Conservation (phyloP, 202 grass and related monocot genomes). For the Brachypodium distachyon region DNA sequence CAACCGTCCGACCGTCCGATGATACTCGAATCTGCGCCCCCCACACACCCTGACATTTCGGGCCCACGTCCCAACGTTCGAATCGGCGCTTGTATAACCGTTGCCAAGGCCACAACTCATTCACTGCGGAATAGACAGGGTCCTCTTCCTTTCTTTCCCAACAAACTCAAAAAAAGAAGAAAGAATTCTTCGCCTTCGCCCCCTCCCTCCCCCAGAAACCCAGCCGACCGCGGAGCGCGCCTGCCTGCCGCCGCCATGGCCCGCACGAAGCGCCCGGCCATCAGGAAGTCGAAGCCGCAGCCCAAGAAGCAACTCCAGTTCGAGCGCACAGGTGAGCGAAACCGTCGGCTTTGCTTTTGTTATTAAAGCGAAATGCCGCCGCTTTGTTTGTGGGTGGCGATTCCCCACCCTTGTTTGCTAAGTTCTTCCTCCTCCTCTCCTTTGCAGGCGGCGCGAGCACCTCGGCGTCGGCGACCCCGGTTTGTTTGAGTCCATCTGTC, state of each 20-base stretch:
- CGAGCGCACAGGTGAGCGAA: slow-evolving; percentile 8
- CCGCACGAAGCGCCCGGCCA: slow-evolving; percentile 52
- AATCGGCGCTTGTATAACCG: no score
- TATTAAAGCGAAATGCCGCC: not conserved
- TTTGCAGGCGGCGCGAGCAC: slow-evolving; percentile 13
- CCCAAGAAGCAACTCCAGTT: slow-evolving; percentile 30
- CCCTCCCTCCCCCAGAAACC: not conserved
- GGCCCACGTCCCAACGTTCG: no score
- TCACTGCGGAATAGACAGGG: no score
- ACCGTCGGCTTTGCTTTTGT: no score
- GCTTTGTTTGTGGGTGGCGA: not conserved
- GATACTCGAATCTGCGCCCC: no score
- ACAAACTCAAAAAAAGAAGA: not conserved
- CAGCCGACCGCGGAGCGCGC: not conserved
- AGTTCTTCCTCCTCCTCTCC: not conserved
- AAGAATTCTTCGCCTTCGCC: not conserved
- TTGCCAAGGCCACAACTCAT: no score
- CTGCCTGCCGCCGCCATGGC: slow-evolving; percentile 37
- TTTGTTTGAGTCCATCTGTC: not conserved
- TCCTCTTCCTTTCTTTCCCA: no score
- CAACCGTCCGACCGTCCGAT: no score
- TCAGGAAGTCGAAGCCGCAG: not conserved
- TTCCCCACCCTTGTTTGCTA: not conserved
- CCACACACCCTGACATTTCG: no score
- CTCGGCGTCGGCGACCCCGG: not conserved